These are phyloP conservation scores for Hypholoma fasciculare DNA, from an alignment of 768 basidiomycete genomes.

Conservation along the genomic window DNA sequence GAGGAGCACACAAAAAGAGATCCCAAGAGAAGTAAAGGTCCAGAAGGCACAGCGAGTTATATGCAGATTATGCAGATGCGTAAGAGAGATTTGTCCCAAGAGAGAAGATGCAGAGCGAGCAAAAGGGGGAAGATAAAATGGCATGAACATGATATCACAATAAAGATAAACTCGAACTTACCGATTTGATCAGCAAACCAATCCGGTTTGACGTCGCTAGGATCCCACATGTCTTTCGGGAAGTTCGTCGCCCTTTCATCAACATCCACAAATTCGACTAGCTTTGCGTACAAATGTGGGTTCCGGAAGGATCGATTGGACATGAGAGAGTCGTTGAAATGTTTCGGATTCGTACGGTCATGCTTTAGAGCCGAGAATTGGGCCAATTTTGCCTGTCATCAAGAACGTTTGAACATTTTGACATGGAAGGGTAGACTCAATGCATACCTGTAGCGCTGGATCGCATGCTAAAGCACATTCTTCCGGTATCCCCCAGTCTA, in stretches of 20 bases:
- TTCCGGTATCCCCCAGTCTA: constrained; percentile 79
- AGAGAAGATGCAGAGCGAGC: constrained; percentile 4
- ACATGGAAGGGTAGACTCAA: not conserved
- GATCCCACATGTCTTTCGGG: constrained; percentile 72
- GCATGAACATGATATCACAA: constrained; percentile 17
- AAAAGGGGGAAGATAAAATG: constrained; percentile 16
- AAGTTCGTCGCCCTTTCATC: constrained; percentile 89
- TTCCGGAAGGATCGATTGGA: constrained; percentile 92
- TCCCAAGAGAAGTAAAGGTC: not conserved
- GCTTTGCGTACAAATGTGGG: constrained; percentile 92
- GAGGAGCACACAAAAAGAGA: not conserved
- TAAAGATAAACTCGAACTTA: constrained; percentile 39
- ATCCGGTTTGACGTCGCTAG: constrained; percentile 56
- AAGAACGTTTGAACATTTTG: not conserved
- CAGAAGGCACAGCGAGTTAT: not conserved
- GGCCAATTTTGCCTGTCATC: constrained; percentile 70
- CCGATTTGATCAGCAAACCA: constrained; percentile 84
- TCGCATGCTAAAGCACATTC: constrained; percentile 55
- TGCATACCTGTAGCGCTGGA: constrained; percentile 56
- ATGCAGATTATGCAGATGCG: not conserved
- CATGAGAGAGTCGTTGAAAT: constrained; percentile 97
- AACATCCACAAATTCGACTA: constrained; percentile 93
- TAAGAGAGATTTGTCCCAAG: not conserved
- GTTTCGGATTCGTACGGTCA: constrained; percentile 62
- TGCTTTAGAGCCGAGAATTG: constrained; percentile 77